Percentiles rank a stretch among this genome's conserved stretches.
Conservation (phyloP, 1,284 basidiomycete genomes). For the Pholiota adiposa region DNA sequence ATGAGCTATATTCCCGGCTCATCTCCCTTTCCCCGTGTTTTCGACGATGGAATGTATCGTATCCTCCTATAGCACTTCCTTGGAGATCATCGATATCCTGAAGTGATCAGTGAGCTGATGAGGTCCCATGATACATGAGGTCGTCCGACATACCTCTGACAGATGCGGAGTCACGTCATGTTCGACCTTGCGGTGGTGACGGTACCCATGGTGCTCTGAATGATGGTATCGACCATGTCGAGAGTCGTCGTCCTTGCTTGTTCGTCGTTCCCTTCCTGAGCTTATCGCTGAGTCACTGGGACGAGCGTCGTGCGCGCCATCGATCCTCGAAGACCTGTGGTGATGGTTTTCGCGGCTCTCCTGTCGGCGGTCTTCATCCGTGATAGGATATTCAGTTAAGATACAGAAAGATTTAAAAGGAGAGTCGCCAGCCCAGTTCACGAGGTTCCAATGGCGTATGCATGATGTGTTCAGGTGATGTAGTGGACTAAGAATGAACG, state of each 20-base stretch:
- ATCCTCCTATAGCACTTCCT: background rate
- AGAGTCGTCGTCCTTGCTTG: background rate
- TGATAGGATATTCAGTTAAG: too few relatives aligned
- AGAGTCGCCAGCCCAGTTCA: conserved; percentile 8
- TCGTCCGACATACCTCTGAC: background rate
- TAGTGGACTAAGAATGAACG: conserved; percentile 24
- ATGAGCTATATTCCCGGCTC: background rate
- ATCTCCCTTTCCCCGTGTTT: background rate
- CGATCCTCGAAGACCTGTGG: background rate
- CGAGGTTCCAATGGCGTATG: conserved; percentile 1
- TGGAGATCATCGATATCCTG: background rate
- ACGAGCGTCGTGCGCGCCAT: background rate
- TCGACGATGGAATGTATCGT: background rate
- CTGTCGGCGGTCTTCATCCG: background rate
- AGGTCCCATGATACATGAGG: too few relatives aligned
- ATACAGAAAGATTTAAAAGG: background rate
- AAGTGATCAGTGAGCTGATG: background rate
- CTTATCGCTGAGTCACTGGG: background rate
- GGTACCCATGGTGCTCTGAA: background rate
- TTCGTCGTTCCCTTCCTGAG: background rate
- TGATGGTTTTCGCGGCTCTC: background rate
- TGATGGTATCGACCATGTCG: background rate
- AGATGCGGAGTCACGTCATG: background rate
- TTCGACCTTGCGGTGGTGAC: background rate
- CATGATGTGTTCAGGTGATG: conserved; percentile 15